Evolutionary conservation across 805 yeast genomes (phyloP).

Genomic region (Candida dendrica): DNA sequence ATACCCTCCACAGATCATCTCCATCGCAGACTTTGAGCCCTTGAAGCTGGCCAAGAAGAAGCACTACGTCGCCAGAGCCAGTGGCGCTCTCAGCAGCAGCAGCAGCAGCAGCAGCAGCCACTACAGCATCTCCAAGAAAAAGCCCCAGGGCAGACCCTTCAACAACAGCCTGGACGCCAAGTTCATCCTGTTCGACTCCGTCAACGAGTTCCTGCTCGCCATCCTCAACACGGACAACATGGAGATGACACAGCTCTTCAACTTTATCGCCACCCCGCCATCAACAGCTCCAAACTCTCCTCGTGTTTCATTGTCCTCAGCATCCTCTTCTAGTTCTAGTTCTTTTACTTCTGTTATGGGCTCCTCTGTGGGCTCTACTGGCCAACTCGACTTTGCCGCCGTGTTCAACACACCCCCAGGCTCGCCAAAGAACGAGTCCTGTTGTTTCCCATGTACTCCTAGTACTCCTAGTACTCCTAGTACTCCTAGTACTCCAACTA

Average conservation of each 20-base stretch:
- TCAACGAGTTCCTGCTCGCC: slow-evolving; percentile 17
- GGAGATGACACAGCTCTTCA: background rate
- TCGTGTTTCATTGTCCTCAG: background rate
- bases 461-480: too few species aligned
- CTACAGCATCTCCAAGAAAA: slow-evolving; percentile 4
- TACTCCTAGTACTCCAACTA: too few species aligned
- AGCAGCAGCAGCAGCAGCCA: too few species aligned
- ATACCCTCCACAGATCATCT: slow-evolving; percentile 17
- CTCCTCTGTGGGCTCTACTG: too few species aligned
- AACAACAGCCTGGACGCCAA: slow-evolving; percentile 19
- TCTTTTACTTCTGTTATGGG: background rate
- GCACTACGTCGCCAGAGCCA: slow-evolving; percentile 11
- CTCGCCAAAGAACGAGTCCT: too few species aligned
- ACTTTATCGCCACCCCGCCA: background rate
- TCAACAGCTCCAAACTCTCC: background rate
- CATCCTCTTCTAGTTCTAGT: background rate
- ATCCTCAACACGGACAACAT: slow-evolving; percentile 5
- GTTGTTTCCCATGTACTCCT: too few species aligned
- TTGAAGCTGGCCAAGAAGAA: slow-evolving; percentile 21
- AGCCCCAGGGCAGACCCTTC: slow-evolving; percentile 23
- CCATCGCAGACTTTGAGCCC: slow-evolving; percentile 14
- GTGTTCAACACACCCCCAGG: too few species aligned
- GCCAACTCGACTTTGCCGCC: too few species aligned
- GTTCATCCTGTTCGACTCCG: slow-evolving; percentile 16
- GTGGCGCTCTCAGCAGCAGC: too few species aligned